Evolutionary conservation across 331 rosid genomes (phyloP).

Genomic region (Telfairia occidentalis): DNA sequence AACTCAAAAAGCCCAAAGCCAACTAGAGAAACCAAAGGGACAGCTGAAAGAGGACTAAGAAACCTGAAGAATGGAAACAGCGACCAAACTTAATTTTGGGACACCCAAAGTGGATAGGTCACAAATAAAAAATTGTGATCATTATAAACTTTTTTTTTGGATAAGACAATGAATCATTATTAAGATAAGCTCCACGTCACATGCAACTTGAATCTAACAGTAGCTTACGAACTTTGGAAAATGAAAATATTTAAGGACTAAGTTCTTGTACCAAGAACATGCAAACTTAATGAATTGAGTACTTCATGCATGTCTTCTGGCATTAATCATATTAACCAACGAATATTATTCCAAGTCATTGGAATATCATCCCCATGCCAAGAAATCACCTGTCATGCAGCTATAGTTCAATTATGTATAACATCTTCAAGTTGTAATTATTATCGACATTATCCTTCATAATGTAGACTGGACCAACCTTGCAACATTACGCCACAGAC

Average conservation of each 20-base stretch:
- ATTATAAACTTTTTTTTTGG: background rate
- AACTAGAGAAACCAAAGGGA: constrained; percentile 75
- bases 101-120: background rate
- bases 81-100: background rate
- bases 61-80: constrained; percentile 47
- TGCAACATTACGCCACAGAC: constrained; percentile 98
- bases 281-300: background rate
- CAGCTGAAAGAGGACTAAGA: constrained; percentile 90
- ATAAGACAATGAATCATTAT: background rate
- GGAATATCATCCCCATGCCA: background rate
- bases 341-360: background rate
- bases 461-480: constrained; percentile 40
- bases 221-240: background rate
- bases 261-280: constrained; percentile 2
- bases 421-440: constrained; percentile 10
- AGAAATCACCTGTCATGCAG: background rate
- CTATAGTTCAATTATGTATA: background rate
- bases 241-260: background rate
- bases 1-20: constrained; percentile 96
- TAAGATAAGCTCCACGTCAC: background rate
- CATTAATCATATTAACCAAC: background rate
- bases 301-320: background rate
- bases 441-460: background rate
- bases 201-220: background rate
- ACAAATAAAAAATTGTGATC: background rate